Conservation (phyloP, 768 basidiomycete species). For the Hypholoma fasciculare region DNA sequence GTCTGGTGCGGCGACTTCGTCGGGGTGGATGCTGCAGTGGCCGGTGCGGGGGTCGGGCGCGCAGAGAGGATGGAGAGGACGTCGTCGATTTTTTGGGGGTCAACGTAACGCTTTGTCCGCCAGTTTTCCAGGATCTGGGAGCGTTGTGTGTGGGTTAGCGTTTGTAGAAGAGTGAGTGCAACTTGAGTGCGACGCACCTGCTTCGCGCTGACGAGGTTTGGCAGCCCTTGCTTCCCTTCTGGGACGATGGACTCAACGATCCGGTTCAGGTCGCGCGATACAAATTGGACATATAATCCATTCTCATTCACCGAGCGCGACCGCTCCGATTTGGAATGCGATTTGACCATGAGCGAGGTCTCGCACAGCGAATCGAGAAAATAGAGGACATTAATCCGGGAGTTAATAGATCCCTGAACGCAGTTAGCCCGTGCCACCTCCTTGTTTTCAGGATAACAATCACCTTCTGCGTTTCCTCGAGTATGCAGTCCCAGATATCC, state of each 20-base stretch:
- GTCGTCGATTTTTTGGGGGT: slow-evolving; percentile 76
- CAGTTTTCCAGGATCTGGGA: slow-evolving; percentile 89
- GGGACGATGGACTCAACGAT: slow-evolving; percentile 89
- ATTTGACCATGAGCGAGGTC: slow-evolving; percentile 67
- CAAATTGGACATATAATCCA: slow-evolving; percentile 71
- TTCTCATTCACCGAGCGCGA: slow-evolving; percentile 37
- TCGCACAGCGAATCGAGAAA: slow-evolving; percentile 89
- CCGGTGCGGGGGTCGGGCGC: slow-evolving; percentile 28
- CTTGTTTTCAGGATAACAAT: slow-evolving; percentile 3
- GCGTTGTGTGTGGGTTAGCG: background rate
- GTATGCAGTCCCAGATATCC: slow-evolving; percentile 91
- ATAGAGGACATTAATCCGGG: slow-evolving; percentile 91
- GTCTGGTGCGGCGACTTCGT: slow-evolving; percentile 24
- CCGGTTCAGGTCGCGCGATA: slow-evolving; percentile 73
- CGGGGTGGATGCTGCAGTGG: slow-evolving; percentile 22
- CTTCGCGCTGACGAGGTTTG: slow-evolving; percentile 85
- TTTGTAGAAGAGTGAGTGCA: background rate
- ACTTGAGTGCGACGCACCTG: slow-evolving; percentile 54
- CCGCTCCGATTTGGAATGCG: slow-evolving; percentile 45
- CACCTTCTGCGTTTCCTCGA: slow-evolving; percentile 91
- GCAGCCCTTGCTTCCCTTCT: slow-evolving; percentile 80
- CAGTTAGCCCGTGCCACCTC: background rate
- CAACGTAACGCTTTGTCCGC: slow-evolving; percentile 82
- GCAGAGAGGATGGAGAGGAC: slow-evolving; percentile 56
- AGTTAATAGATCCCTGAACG: slow-evolving; percentile 80